These are phyloP conservation scores for Penicillium decumbens DNA, from an alignment of 2,329 filamentous ascomycete genomes.

Conservation along the genomic window DNA sequence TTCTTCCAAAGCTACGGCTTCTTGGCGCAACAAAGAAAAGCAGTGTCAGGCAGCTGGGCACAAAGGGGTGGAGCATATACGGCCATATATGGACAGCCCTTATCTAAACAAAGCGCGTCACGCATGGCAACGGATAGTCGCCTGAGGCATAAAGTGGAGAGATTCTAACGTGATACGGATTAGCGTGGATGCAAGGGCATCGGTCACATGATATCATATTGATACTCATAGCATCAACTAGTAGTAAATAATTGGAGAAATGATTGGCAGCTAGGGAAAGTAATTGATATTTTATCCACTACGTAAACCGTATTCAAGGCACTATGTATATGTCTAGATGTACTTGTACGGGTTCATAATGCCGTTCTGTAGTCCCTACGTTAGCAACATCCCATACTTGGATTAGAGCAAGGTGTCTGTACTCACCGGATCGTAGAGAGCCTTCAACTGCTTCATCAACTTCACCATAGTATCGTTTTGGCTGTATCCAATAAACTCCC, in stretches of 20 bases:
- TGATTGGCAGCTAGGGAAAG: background rate
- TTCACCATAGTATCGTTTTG: conserved; percentile 79
- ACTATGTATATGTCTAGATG: conserved; percentile 45
- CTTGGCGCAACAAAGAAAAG: conserved; percentile 3
- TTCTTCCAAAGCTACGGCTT: background rate
- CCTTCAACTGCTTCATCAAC: conserved; percentile 94
- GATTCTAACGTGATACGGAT: conserved; percentile 1
- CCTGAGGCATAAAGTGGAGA: conserved; percentile 13
- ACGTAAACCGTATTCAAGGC: background rate
- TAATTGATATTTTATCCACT: conserved; percentile 2
- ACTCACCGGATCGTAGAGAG: conserved; percentile 86
- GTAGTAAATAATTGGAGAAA: background rate
- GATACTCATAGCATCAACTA: background rate
- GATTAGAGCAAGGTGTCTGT: background rate
- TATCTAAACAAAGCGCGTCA: conserved; percentile 24
- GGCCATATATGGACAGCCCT: conserved; percentile 14
- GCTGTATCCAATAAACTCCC: conserved; percentile 91
- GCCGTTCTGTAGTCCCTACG: conserved; percentile 61
- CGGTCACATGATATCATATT: background rate
- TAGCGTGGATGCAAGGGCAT: conserved; percentile 17
- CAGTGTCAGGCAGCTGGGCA: conserved; percentile 7
- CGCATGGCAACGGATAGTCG: conserved; percentile 18
- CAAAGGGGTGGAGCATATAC: conserved; percentile 23
- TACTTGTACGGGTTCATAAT: conserved; percentile 99
- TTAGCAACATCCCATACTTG: conserved; percentile 13